Evolutionary conservation across 306 rosid species (phyloP), one percentile per base, ranked within the genome.

Genomic region (Notholithocarpus densiflorus): DNA sequence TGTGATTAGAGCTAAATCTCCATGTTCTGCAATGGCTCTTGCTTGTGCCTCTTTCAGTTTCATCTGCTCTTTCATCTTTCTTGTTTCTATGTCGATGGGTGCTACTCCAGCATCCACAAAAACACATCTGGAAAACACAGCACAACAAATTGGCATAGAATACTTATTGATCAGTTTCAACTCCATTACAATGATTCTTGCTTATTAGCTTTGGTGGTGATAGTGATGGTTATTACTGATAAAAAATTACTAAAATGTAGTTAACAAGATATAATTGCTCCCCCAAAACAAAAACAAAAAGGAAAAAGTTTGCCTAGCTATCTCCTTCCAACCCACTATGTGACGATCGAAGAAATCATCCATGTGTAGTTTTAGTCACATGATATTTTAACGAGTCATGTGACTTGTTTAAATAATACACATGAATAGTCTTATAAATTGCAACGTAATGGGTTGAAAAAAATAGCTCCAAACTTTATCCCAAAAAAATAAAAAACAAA

Each of bases 51-150:
- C 94, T 88, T 86, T 89, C 87, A 81, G 81, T 86, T 86, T 93
- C 85, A 90, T 92, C 89, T 93, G 98, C 74, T 89, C 93, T 86
- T 95, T 95, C 89, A 89, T 88, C 90, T 78, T 95, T 88, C 80
- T 95, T 10, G 94, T 91, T 87, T 93, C 98, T 66, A 93, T 88
- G 88, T 95, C 99, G 21, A 91, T 82, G 29, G 85, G 88, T 6
- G 96, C 91, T 81, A 95, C 91, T 87, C 99, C 99, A 79, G 98
- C 93, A 75, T 95, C 99, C 80, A 90, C 97, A 90, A 93, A 95
- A 75, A 95, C 98, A 80, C 97, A 81, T 89, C 99, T 95, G 88
- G 55, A 84, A 79, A 83, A 64, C 75, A 73, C 77, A 83, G 80
- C 79, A 62, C 57, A 34, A 57, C 18, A 69, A 76, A 43, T 17